Evolutionary conservation across 192 early-diverging fungal genomes (phyloP).

Genomic region (Umbelopsis vinacea): DNA sequence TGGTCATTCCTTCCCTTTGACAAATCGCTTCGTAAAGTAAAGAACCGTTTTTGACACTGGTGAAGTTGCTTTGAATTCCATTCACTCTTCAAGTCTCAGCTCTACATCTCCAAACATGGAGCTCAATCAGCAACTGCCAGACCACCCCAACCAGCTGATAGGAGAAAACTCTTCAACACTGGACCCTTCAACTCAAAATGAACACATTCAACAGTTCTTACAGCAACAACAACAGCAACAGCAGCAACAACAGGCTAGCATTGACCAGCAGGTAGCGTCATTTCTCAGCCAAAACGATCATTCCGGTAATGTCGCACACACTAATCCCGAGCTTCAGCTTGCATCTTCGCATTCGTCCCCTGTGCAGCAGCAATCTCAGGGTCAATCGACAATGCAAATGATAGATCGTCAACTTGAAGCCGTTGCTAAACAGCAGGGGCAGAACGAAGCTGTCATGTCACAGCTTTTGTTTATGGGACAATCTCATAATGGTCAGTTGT

Average conservation of each 20-base stretch:
- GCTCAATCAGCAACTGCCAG: slow-evolving; percentile 18
- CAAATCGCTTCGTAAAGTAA: background rate
- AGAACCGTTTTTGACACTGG: background rate
- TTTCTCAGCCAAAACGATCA: background rate
- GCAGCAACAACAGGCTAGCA: background rate
- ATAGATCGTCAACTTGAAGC: slow-evolving; percentile 10
- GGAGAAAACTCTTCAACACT: background rate
- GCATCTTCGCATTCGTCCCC: background rate
- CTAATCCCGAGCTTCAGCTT: slow-evolving; percentile 10
- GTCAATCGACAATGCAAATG: background rate
- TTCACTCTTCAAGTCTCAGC: background rate
- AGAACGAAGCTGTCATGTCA: slow-evolving; percentile 19
- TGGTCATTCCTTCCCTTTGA: slow-evolving; percentile 5
- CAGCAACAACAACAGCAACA: slow-evolving; percentile 17
- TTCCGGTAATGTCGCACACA: background rate
- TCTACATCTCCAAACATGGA: slow-evolving; percentile 13
- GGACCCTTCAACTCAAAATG: slow-evolving; percentile 1
- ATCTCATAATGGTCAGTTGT: background rate
- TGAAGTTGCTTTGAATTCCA: background rate
- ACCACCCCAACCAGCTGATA: slow-evolving; percentile 13
- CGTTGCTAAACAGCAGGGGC: slow-evolving; percentile 11
- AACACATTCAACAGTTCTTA: slow-evolving; percentile 22
- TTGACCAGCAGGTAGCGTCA: slow-evolving; percentile 8
- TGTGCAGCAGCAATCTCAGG: background rate
- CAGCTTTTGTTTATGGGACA: slow-evolving; percentile 8